Evolutionary conservation across 345 rosid species (phyloP).

Genomic region (Firmiana major): DNA sequence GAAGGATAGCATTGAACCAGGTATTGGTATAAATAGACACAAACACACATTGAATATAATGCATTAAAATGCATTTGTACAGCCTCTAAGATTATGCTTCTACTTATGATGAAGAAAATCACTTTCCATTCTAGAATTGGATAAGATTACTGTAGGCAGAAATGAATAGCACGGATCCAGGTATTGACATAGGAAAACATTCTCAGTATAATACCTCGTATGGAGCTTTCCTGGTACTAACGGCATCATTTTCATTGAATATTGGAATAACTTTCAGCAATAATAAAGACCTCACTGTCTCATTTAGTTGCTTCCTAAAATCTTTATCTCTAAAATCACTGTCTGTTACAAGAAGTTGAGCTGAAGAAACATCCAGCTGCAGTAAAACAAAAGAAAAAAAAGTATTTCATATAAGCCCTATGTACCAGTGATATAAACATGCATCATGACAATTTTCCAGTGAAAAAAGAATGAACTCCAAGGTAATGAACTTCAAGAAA

Average conservation of each 20-base stretch:
- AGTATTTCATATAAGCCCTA: not conserved
- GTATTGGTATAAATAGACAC: not conserved
- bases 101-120: not conserved
- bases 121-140: not conserved
- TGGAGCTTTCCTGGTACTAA: constrained; percentile 97
- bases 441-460: not conserved
- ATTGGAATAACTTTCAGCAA: constrained; percentile 76
- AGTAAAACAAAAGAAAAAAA: constrained; percentile 6
- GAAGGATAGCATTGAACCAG: not conserved
- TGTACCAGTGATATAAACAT: not conserved
- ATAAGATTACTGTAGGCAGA: not conserved
- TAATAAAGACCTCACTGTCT: constrained; percentile 69
- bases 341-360: constrained; percentile 94
- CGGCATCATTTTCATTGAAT: constrained; percentile 96
- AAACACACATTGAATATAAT: not conserved
- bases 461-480: not conserved
- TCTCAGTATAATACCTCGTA: constrained; percentile 61
- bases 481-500: not conserved
- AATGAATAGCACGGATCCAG: not conserved
- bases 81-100: not conserved
- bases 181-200: constrained; percentile 8
- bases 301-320: constrained; percentile 79
- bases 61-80: not conserved
- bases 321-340: constrained; percentile 72
- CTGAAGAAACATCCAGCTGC: constrained; percentile 95